A percentile compares a stretch with the other conserved stretches of the same genome.
Evolutionary conservation across 2,329 filamentous ascomycete genomes (phyloP).

Genomic region (Eutypa lata): DNA sequence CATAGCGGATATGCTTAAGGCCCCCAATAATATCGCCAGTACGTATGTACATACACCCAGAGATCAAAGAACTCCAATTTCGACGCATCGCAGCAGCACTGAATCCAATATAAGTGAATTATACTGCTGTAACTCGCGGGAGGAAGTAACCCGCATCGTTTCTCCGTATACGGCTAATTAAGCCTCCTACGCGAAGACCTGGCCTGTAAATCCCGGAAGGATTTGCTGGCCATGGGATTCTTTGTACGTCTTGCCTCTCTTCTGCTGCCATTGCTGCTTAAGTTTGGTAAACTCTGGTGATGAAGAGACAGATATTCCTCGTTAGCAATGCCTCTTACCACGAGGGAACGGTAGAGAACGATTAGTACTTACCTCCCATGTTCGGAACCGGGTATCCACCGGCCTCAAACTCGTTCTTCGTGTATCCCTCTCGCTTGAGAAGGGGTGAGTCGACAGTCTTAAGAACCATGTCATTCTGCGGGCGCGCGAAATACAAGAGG

Average conservation of each 20-base stretch:
- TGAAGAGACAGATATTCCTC: no score
- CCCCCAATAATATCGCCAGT: no score
- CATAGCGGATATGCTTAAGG: no score
- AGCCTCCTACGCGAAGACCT: slow-evolving; percentile 8
- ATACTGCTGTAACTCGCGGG: no score
- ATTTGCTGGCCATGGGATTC: slow-evolving; percentile 30
- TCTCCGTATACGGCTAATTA: no score
- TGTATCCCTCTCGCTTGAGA: slow-evolving; percentile 30
- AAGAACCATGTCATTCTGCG: slow-evolving; percentile 35
- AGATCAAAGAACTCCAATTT: no score
- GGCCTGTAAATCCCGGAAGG: slow-evolving; percentile 31
- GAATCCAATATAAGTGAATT: no score
- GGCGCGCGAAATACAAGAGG: slow-evolving; percentile 48
- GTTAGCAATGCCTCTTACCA: no score
- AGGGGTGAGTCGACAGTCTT: slow-evolving; percentile 36
- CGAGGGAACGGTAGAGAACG: no score
- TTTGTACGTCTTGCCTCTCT: slow-evolving; percentile 22
- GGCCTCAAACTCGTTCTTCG: slow-evolving; percentile 35
- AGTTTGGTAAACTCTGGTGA: slow-evolving; percentile 30
- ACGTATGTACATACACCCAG: no score
- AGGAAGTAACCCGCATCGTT: no score
- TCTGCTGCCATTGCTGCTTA: slow-evolving; percentile 37
- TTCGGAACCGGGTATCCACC: slow-evolving; percentile 29
- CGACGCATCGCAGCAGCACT: no score
- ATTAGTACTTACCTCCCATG: slow-evolving; percentile 29